Conservation (phyloP, 495 filamentous ascomycete species). For the Podospora pseudoanserina region DNA sequence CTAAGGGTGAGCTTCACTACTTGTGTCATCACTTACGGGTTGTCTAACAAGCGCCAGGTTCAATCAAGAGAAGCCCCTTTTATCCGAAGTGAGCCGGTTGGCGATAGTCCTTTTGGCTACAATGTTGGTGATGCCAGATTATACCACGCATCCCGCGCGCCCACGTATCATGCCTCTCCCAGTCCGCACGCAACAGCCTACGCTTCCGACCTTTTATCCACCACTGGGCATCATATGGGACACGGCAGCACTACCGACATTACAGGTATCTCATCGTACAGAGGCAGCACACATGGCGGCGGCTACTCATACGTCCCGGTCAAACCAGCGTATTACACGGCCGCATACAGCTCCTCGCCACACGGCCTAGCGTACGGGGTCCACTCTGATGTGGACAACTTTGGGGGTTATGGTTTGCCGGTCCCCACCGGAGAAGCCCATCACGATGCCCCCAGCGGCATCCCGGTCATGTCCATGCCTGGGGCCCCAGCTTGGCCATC, state of each 20-base stretch:
- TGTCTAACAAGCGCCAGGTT: slow-evolving; percentile 34
- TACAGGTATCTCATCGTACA: background rate
- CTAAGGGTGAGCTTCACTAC: slow-evolving; percentile 56
- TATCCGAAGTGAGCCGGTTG: background rate
- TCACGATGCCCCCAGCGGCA: background rate
- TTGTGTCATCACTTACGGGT: background rate
- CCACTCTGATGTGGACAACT: background rate
- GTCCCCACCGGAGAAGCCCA: background rate
- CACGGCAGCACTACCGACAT: background rate
- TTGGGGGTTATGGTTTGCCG: background rate
- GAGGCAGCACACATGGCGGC: background rate
- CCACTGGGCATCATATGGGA: background rate
- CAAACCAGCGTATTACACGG: background rate
- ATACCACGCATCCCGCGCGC: slow-evolving; percentile 33
- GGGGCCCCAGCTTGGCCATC: background rate
- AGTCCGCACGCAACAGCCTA: slow-evolving; percentile 13
- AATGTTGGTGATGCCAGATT: slow-evolving; percentile 39
- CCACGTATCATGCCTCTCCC: slow-evolving; percentile 2
- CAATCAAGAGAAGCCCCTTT: slow-evolving; percentile 37
- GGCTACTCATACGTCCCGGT: background rate
- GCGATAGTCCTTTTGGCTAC: slow-evolving; percentile 37
- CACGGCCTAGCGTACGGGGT: background rate
- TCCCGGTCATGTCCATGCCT: background rate
- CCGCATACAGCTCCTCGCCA: background rate
- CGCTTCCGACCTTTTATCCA: slow-evolving; percentile 12